A percentile compares a stretch with the other conserved stretches of the same genome.
Evolutionary conservation across 208 protist genomes (phyloP).

Genomic region (Leishmania guyanensis): DNA sequence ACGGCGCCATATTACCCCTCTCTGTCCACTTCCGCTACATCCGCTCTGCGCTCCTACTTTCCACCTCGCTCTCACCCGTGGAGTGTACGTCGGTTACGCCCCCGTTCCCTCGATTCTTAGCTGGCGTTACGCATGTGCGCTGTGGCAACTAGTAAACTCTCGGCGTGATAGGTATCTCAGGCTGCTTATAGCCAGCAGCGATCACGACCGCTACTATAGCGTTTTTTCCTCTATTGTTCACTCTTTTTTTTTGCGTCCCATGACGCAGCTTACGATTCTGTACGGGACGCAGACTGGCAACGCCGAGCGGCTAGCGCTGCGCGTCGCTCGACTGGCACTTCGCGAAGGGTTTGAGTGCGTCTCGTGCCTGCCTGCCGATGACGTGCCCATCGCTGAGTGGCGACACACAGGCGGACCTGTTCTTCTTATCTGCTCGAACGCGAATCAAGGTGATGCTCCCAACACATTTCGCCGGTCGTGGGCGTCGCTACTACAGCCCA

Average conservation of each 20-base stretch:
- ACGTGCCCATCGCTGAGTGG: constrained; percentile 57
- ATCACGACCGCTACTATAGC: background rate
- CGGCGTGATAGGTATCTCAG: background rate
- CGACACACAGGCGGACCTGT: constrained; percentile 34
- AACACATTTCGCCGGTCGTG: constrained; percentile 76
- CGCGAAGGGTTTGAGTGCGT: constrained; percentile 47
- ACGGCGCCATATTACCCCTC: background rate
- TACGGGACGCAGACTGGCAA: constrained; percentile 87
- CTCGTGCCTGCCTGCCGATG: constrained; percentile 66
- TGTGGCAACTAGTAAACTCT: background rate
- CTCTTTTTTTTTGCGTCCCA: background rate
- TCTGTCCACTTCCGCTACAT: background rate
- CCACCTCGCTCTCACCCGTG: background rate
- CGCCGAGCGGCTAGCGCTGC: constrained; percentile 68
- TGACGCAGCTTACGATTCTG: constrained; percentile 54
- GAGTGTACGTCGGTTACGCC: background rate
- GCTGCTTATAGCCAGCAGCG: background rate
- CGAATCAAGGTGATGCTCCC: constrained; percentile 85
- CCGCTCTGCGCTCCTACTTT: background rate
- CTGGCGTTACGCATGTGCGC: background rate
- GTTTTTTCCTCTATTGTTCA: background rate
- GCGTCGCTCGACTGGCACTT: constrained; percentile 58
- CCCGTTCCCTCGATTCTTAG: background rate
- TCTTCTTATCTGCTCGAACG: constrained; percentile 76
- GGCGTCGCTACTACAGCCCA: constrained; percentile 44